Evolutionary conservation across 2,329 filamentous ascomycete genomes (phyloP), one percentile per base, ranked within the genome.

Genomic region (Fusarium avenaceum): DNA sequence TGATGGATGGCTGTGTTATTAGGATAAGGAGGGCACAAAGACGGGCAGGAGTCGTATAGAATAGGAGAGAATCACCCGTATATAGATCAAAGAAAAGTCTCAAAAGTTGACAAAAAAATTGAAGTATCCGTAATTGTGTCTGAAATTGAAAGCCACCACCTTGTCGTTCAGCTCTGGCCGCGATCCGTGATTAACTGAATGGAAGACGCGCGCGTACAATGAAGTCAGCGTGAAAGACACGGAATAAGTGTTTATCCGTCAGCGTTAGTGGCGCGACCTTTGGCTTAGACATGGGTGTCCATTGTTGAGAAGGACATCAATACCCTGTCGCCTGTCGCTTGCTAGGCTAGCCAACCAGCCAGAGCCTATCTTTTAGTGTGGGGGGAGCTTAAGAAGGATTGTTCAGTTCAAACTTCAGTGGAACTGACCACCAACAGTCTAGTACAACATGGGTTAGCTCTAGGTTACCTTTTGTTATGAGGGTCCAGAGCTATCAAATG

Each of bases 171-270:
- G 45, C 40, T 63, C 51, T 43, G 40, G 66, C 45, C 35, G 63
- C 48, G 49, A 48, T 64, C 53, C 47, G 57, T 69, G 50, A 67
- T 32, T 63, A 48, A 64, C 35, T 55, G 22, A 38, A 57, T 47
- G 32, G 35, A 47, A 48, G 43, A 39, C 59, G 45, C 50, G 53
- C 32, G 63, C 53, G 52, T 55, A n/a, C 33, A 33, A 64, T 56
- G 50, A 49, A 57, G 51, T 52, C 35, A 42, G 54, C 39, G 32
- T 30, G 42, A 47, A 43, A 45, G 24, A 20, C 26, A 9, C 67
- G 67, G 67, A 64, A 57, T 40, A 70, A 56, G 33, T 47, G 3
- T 60, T 51, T 58, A 67, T 32, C 42, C 54, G 57, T 15, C 11
- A 11, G 24, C 42, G 15, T 32, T 50, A 49, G 40, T 54, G 28